phyloP scores from a whole-genome alignment of 179 eudicot genomes.

The Carnegiea gigantea region DNA sequence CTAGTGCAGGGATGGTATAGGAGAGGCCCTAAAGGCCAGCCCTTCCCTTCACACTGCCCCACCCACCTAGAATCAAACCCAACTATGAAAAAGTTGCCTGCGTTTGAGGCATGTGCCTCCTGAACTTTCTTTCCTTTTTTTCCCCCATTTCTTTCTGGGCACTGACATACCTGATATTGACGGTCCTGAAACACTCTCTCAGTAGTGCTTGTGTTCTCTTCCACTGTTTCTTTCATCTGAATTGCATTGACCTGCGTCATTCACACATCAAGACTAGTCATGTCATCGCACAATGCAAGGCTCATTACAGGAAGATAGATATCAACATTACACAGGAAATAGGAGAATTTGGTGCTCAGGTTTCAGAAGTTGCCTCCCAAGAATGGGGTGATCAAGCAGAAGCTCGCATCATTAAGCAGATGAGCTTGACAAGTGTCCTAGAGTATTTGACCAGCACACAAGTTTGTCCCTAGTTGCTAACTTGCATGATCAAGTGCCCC shows the following conservation, averaged over 20 bases:
- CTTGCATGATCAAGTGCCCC: not conserved
- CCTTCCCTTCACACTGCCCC: not conserved
- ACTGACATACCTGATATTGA: constrained; percentile 72
- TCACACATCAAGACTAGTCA: constrained; percentile 13
- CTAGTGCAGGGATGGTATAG: not conserved
- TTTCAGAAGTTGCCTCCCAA: not conserved
- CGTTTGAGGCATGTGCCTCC: not conserved
- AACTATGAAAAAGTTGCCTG: not conserved
- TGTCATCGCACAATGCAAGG: not conserved
- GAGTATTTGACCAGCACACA: not conserved
- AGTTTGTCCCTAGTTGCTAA: not conserved
- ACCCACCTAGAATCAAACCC: constrained; percentile 6
- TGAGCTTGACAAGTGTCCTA: not conserved
- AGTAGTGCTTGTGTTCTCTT: constrained; percentile 93
- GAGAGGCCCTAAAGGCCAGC: too few species aligned
- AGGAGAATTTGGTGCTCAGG: not conserved
- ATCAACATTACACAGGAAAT: not conserved
- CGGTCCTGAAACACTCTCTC: constrained; percentile 99
- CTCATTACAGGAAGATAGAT: not conserved
- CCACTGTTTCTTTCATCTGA: constrained; percentile 98
- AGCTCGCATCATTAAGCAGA: not conserved
- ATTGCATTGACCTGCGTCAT: constrained; percentile 88
- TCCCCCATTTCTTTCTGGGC: not conserved
- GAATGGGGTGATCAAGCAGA: not conserved
- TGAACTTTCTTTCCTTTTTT: not conserved